A percentile compares a stretch with the other conserved stretches of the same genome.
These are phyloP conservation scores for Drechslerella coelobrocha DNA, from an alignment of 2,329 filamentous ascomycete species.

Conservation along the genomic window DNA sequence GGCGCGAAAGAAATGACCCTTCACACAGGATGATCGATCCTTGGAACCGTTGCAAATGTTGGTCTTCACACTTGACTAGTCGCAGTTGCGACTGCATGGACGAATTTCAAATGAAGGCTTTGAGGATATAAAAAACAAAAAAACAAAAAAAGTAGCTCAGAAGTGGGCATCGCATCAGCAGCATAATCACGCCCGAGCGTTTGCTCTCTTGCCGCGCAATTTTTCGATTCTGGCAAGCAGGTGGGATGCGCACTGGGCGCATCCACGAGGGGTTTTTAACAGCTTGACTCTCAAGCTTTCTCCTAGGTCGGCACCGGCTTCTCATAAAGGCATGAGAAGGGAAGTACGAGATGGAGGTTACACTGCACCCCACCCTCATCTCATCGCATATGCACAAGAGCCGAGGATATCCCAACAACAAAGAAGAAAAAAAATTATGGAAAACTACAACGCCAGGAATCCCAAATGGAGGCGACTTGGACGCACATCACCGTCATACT, in stretches of 20 bases:
- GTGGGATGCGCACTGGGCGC: conserved; percentile 8
- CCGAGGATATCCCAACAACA: too few relatives aligned
- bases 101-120: too few relatives aligned
- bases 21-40: background rate
- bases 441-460: conserved; percentile 1
- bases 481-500: conserved; percentile 14
- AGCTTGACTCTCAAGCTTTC: background rate
- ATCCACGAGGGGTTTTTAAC: background rate
- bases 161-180: background rate
- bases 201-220: conserved; percentile 21
- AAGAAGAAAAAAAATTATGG: background rate
- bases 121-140: background rate
- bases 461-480: conserved; percentile 13
- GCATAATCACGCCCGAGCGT: background rate
- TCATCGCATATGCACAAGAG: conserved; percentile 29
- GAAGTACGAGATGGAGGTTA: conserved; percentile 2
- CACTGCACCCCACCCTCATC: conserved; percentile 33
- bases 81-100: background rate
- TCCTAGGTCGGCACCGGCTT: conserved; percentile 23
- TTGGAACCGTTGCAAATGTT: background rate
- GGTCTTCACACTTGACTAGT: background rate
- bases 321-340: conserved; percentile 40
- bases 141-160: conserved; percentile 5
- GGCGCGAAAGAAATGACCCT: conserved; percentile 15
- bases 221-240: conserved; percentile 1